Percentiles rank a stretch among this genome's conserved stretches.
Conservation (phyloP, 2,329 filamentous ascomycete species). For the Hypoxylon sp. region DNA sequence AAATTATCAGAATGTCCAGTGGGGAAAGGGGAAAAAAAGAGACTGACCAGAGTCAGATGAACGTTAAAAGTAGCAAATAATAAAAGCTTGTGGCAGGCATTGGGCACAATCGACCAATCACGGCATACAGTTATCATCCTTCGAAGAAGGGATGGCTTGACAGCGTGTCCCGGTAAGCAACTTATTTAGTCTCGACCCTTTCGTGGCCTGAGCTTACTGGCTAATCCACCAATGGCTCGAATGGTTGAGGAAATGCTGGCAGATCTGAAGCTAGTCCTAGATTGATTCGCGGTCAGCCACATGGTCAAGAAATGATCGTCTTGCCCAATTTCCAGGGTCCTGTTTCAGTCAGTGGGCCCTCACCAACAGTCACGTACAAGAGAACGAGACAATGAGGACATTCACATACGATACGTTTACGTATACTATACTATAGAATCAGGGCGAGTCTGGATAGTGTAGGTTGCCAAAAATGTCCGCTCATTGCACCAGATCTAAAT, state of each 20-base stretch:
- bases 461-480: conserved; percentile 27
- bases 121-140: conserved; percentile 26
- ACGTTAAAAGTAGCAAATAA: conserved; percentile 37
- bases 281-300: conserved; percentile 48
- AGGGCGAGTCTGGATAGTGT: not conserved
- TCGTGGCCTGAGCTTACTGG: conserved; percentile 53
- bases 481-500: conserved; percentile 27
- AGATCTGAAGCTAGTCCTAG: conserved; percentile 44
- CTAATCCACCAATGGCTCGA: conserved; percentile 41
- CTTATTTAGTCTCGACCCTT: conserved; percentile 45
- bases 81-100: conserved; percentile 32
- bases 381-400: conserved; percentile 2
- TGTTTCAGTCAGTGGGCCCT: conserved; percentile 48
- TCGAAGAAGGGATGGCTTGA: conserved; percentile 46
- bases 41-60: conserved; percentile 35
- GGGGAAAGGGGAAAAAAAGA: conserved; percentile 11
- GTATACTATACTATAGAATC: conserved; percentile 4
- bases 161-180: conserved; percentile 49
- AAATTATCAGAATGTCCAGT: conserved; percentile 13
- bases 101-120: conserved; percentile 37
- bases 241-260: conserved; percentile 41
- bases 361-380: conserved; percentile 18
- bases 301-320: conserved; percentile 46
- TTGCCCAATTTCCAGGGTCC: conserved; percentile 46
- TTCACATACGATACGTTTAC: conserved; percentile 12